A percentile compares a stretch with the other conserved stretches of the same genome.
Conservation (phyloP, 352 stramenopile genomes). For the Globisporangium splendens region DNA sequence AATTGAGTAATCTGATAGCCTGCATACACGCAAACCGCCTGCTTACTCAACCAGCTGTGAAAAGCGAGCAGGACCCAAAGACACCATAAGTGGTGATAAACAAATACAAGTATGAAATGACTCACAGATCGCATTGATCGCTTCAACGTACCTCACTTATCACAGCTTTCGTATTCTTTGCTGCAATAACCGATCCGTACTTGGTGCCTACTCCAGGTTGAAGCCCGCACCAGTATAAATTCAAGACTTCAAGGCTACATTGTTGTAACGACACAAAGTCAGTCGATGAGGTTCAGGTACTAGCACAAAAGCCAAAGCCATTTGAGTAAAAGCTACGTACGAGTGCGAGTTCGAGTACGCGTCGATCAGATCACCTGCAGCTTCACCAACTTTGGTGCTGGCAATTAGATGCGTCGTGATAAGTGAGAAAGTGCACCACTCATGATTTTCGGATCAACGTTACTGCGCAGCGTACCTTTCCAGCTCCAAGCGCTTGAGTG, state of each 20-base stretch:
- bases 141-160: neutral
- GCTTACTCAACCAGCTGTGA: neutral
- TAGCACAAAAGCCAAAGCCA: neutral
- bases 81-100: neutral
- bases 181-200: neutral
- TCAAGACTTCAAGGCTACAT: conserved; percentile 26
- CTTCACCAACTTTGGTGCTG: conserved; percentile 21
- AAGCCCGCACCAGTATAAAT: conserved; percentile 32
- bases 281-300: neutral
- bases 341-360: conserved; percentile 23
- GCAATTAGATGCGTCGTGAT: neutral
- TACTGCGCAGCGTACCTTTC: conserved; percentile 16
- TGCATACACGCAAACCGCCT: conserved; percentile 7
- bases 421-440: neutral
- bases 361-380: conserved; percentile 21
- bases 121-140: too few relatives aligned
- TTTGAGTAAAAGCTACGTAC: conserved; percentile 17
- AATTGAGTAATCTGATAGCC: conserved; percentile 14
- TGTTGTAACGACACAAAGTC: neutral
- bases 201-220: conserved; percentile 21
- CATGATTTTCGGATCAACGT: neutral
- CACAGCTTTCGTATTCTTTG: conserved; percentile 1
- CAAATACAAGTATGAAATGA: too few relatives aligned
- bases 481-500: conserved; percentile 25
- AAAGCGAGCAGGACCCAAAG: neutral